Percentiles rank a stretch among this genome's conserved stretches.
These are phyloP conservation scores for Hamigera avellanea DNA, from an alignment of 495 filamentous ascomycete species.

Conservation along the genomic window DNA sequence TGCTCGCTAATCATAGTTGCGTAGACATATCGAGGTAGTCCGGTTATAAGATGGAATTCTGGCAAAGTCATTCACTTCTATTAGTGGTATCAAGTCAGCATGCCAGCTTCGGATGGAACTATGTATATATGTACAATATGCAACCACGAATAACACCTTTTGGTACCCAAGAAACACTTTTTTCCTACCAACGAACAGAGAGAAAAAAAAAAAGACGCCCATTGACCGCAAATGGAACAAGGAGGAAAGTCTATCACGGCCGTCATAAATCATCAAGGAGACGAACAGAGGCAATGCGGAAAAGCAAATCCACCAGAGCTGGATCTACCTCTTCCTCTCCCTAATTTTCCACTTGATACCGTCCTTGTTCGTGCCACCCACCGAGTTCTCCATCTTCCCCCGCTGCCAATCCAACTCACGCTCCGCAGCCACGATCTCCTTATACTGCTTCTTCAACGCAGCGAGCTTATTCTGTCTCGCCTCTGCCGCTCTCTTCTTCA, in stretches of 20 bases:
- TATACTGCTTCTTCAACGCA: constrained; percentile 55
- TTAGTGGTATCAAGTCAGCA: not conserved
- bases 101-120: too few relatives aligned
- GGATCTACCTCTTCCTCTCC: constrained; percentile 60
- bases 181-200: not conserved
- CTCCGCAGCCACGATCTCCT: constrained; percentile 60
- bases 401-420: constrained; percentile 65
- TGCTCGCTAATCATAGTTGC: too few relatives aligned
- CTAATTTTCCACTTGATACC: constrained; percentile 75
- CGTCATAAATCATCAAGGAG: not conserved
- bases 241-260: not conserved
- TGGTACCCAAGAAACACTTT: not conserved
- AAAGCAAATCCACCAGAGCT: not conserved
- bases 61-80: too few relatives aligned
- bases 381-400: constrained; percentile 68
- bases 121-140: not conserved
- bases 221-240: too few relatives aligned
- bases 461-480: constrained; percentile 44
- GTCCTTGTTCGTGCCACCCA: constrained; percentile 68
- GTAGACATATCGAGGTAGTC: too few relatives aligned
- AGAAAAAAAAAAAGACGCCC: constrained; percentile 1
- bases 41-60: too few relatives aligned
- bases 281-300: not conserved
- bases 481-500: constrained; percentile 38
- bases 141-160: too few relatives aligned